A percentile compares a stretch with the other conserved stretches of the same genome.
phyloP scores from a whole-genome alignment of 1,284 basidiomycete species.

The Cutaneotrichosporon sp. region DNA sequence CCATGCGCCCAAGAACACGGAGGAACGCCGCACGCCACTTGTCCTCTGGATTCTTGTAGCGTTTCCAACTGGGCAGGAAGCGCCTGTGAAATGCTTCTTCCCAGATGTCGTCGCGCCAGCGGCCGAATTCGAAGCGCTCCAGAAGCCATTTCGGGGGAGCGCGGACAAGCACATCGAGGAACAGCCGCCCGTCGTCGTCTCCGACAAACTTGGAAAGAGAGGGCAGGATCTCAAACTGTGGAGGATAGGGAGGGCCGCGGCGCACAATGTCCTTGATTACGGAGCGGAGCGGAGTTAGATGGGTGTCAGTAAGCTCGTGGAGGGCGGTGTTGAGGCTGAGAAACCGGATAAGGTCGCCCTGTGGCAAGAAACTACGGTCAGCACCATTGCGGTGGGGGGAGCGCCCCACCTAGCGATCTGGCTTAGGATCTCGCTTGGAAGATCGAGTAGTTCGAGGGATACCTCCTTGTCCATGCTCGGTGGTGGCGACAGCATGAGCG shows the following conservation, averaged over 20 bases:
- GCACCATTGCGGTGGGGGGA: not conserved
- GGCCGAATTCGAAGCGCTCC: conserved; percentile 34
- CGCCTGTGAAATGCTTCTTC: conserved; percentile 36
- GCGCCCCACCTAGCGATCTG: conserved; percentile 33
- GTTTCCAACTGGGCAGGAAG: conserved; percentile 41
- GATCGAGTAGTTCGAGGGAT: conserved; percentile 23
- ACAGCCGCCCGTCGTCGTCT: conserved; percentile 23
- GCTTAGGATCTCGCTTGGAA: conserved; percentile 36
- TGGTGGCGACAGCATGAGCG: conserved; percentile 1
- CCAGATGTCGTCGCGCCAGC: conserved; percentile 36
- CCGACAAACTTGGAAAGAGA: conserved; percentile 27
- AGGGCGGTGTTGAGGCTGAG: conserved; percentile 32
- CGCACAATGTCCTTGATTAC: conserved; percentile 22
- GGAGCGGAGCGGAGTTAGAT: conserved; percentile 33
- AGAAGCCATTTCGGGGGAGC: conserved; percentile 40
- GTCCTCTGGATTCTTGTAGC: conserved; percentile 34
- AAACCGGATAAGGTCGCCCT: conserved; percentile 30
- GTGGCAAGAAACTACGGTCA: conserved; percentile 29
- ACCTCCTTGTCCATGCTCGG: not conserved
- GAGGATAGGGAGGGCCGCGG: conserved; percentile 33
- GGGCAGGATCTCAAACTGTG: conserved; percentile 28
- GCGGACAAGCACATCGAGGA: conserved; percentile 34
- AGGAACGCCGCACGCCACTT: conserved; percentile 40
- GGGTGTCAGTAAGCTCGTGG: conserved; percentile 26
- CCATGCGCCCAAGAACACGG: conserved; percentile 34